Conservation (phyloP, 306 rosid species). For the Inga laurina region DNA sequence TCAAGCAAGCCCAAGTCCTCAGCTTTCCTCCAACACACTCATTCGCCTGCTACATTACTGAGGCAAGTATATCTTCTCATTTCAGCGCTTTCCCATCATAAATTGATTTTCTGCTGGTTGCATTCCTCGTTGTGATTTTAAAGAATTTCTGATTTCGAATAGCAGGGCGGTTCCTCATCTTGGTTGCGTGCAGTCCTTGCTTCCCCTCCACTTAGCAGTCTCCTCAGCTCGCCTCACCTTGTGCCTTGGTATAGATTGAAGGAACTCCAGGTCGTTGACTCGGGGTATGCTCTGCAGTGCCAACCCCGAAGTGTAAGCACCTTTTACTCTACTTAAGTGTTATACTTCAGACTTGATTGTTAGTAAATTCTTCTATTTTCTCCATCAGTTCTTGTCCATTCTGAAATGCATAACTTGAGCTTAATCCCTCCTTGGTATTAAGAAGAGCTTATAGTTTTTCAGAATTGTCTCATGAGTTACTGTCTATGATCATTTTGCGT, state of each 20-base stretch:
- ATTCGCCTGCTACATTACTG: not conserved
- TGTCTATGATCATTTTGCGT: not conserved
- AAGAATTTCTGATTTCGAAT: not conserved
- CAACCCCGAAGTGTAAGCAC: constrained; percentile 94
- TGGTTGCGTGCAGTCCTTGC: constrained; percentile 73
- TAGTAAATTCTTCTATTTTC: not conserved
- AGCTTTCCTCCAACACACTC: not conserved
- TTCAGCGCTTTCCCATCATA: not conserved
- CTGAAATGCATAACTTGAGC: not conserved
- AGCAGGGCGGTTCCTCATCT: constrained; percentile 40
- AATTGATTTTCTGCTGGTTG: not conserved
- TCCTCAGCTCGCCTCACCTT: constrained; percentile 92
- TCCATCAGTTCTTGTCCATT: not conserved
- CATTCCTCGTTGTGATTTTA: not conserved
- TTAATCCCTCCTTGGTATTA: not conserved
- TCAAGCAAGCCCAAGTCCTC: not conserved
- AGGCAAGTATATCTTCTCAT: constrained; percentile 45
- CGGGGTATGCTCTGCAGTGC: constrained; percentile 99
- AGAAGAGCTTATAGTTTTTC: not conserved
- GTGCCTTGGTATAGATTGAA: constrained; percentile 82
- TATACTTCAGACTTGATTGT: not conserved
- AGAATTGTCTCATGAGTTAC: not conserved
- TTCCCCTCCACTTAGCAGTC: constrained; percentile 82
- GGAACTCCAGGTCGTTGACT: constrained; percentile 27
- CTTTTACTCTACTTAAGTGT: constrained; percentile 29